Evolutionary conservation across 1,139 yeast genomes (phyloP), one percentile per base, ranked within the genome.

Genomic region (Geotrichum cucujoidarum): DNA sequence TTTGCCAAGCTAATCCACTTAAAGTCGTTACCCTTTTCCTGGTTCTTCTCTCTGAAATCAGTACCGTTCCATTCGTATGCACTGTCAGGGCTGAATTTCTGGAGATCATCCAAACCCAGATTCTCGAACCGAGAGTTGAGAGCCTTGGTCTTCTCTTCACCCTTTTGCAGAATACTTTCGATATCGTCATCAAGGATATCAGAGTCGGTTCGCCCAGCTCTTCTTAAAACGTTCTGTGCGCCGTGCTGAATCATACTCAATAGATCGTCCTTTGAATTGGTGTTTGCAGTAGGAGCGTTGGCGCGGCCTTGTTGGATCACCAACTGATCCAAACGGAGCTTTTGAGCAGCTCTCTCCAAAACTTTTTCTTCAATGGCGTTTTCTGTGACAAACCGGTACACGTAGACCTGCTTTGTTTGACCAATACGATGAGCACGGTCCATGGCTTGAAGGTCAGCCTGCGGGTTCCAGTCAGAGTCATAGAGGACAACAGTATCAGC

Each of bases 401-500:
- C 97, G 56, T 81, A 80, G 6, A 92, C 98, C 68, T 92, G 98
- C 62, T 90, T 92, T 65, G 88, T 90, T 65, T 92, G 98, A 10
- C 98, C 98, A 62, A 92, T 92, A 71, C 98, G 81, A 66, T 92
- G 98, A 0, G 98, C 98, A 63, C 98, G 77, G 66, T 92, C 98
- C 98, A 92, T 92, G 1, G 98, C 97, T 68, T 92, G 98, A 59
- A 92, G 73, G 74, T 92, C 98, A 0, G 97, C 97, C 64, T 92
- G 98, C 1, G 98, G 98, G 62, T 92, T 92, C 98, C 98, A 92
- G 67, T 92, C 98, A 1, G 96, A 87, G 66, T 92, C 98, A 61
- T 81, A 92, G 32, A 92, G 69, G 7, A 92, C 78, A 49, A 92
- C 98, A 50, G 83, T 79, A 66, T 92, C 97, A 1, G 98, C 98